Evolutionary conservation across 208 protist genomes (phyloP).

Genomic region (Leishmania amazonensis): DNA sequence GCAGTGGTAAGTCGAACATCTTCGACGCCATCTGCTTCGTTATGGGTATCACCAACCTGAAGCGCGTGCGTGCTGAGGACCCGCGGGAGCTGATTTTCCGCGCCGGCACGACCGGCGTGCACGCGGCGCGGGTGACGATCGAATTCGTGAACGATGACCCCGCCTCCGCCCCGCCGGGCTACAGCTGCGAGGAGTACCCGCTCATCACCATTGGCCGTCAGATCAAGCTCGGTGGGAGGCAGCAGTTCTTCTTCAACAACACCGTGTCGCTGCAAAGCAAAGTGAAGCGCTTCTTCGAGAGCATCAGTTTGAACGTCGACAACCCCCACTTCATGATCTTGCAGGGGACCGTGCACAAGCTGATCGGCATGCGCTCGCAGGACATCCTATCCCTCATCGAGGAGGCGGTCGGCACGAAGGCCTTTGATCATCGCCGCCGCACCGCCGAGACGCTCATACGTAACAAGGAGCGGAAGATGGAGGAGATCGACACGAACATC

Average conservation of each 20-base stretch:
- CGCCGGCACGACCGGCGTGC: slow-evolving; percentile 99
- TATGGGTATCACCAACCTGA: slow-evolving; percentile 99
- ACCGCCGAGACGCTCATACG: slow-evolving; percentile 97
- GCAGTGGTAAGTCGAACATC: slow-evolving; percentile 99
- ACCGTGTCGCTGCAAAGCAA: slow-evolving; percentile 94
- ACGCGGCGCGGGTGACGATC: slow-evolving; percentile 99
- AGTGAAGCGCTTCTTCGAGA: slow-evolving; percentile 99
- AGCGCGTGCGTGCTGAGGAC: slow-evolving; percentile 95
- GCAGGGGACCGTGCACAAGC: slow-evolving; percentile 99
- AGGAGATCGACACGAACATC: slow-evolving; percentile 96
- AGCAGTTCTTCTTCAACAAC: slow-evolving; percentile 99
- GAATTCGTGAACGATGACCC: slow-evolving; percentile 99
- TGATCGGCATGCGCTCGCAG: slow-evolving; percentile 99
- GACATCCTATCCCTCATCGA: slow-evolving; percentile 99
- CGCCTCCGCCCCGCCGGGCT: slow-evolving; percentile 95
- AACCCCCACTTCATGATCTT: slow-evolving; percentile 99
- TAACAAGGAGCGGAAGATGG: slow-evolving; percentile 99
- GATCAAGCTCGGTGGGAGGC: slow-evolving; percentile 95
- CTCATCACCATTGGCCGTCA: slow-evolving; percentile 98
- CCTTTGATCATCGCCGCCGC: slow-evolving; percentile 99
- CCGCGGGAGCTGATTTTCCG: slow-evolving; percentile 99
- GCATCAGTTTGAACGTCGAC: slow-evolving; percentile 99
- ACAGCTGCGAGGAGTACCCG: slow-evolving; percentile 95
- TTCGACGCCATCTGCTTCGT: slow-evolving; percentile 99
- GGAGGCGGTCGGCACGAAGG: slow-evolving; percentile 99